These are phyloP conservation scores for Plasmopara viticola DNA, from an alignment of 352 stramenopile species.

Conservation along the genomic window DNA sequence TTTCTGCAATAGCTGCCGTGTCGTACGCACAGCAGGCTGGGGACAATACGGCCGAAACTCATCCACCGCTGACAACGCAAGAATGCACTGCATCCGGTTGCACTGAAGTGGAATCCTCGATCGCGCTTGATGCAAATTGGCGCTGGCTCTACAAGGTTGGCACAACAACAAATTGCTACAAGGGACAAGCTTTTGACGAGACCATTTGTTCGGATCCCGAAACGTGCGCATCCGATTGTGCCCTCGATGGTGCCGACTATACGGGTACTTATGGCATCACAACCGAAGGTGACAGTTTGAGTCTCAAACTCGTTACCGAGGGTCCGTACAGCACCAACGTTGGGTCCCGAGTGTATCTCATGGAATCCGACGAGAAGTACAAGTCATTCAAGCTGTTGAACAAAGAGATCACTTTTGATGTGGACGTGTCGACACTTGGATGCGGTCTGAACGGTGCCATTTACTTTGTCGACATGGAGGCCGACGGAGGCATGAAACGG, in stretches of 20 bases:
- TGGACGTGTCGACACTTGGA: constrained; percentile 42
- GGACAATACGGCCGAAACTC: constrained; percentile 28
- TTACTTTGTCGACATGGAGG: constrained; percentile 65
- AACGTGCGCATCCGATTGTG: constrained; percentile 38
- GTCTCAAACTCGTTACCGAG: constrained; percentile 45
- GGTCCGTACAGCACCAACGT: constrained; percentile 43
- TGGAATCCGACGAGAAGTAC: constrained; percentile 31
- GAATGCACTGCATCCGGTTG: constrained; percentile 26
- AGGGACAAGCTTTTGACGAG: constrained; percentile 35
- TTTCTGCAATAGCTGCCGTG: no score
- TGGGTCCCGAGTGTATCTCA: constrained; percentile 49
- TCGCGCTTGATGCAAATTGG: constrained; percentile 61
- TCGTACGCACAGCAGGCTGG: not conserved
- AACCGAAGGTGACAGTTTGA: constrained; percentile 17
- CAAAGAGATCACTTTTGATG: constrained; percentile 60
- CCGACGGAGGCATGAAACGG: constrained; percentile 32
- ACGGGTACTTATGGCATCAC: constrained; percentile 44
- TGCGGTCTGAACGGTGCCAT: constrained; percentile 56
- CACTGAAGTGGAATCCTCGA: constrained; percentile 30
- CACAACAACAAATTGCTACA: constrained; percentile 44
- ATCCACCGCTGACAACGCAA: constrained; percentile 32
- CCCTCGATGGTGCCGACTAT: constrained; percentile 51
- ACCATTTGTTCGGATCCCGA: constrained; percentile 37
- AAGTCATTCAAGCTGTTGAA: constrained; percentile 54
- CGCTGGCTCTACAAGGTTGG: constrained; percentile 48